Evolutionary conservation across 495 filamentous ascomycete genomes (phyloP).

Genomic region (Podospora conica): DNA sequence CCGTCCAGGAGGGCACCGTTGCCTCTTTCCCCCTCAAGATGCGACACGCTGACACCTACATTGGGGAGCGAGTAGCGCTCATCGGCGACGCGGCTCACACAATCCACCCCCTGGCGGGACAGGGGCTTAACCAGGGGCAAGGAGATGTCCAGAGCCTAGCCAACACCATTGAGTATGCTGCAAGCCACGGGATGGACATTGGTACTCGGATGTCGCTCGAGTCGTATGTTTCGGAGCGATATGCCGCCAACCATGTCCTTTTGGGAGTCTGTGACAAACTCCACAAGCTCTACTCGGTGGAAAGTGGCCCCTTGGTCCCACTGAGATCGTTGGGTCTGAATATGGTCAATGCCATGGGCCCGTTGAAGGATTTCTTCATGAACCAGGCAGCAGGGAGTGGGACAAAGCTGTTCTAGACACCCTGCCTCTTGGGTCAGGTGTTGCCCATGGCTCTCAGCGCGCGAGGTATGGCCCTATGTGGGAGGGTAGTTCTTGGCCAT

Average conservation of each 20-base stretch:
- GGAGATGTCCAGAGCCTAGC: constrained; percentile 76
- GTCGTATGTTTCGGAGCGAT: constrained; percentile 70
- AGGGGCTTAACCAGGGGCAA: constrained; percentile 90
- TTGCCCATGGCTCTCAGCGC: background rate
- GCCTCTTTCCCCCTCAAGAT: constrained; percentile 88
- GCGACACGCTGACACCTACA: constrained; percentile 87
- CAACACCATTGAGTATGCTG: constrained; percentile 65
- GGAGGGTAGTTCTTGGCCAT: background rate
- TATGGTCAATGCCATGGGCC: constrained; percentile 67
- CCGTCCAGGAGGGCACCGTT: constrained; percentile 70
- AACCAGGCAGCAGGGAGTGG: constrained; percentile 69
- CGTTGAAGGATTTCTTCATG: constrained; percentile 85
- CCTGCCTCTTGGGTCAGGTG: background rate
- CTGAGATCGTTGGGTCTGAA: constrained; percentile 70
- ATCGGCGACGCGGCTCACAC: constrained; percentile 94
- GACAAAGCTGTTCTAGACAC: constrained; percentile 36
- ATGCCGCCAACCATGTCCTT: constrained; percentile 74
- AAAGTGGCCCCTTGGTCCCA: constrained; percentile 67
- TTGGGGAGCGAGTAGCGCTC: constrained; percentile 78
- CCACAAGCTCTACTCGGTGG: constrained; percentile 82
- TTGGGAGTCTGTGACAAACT: constrained; percentile 88
- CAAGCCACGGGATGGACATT: constrained; percentile 74
- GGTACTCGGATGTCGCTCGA: constrained; percentile 68
- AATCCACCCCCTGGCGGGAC: constrained; percentile 88
- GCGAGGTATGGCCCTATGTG: background rate